Evolutionary conservation across 208 protist species (phyloP).

Genomic region (Leishmania arabica): DNA sequence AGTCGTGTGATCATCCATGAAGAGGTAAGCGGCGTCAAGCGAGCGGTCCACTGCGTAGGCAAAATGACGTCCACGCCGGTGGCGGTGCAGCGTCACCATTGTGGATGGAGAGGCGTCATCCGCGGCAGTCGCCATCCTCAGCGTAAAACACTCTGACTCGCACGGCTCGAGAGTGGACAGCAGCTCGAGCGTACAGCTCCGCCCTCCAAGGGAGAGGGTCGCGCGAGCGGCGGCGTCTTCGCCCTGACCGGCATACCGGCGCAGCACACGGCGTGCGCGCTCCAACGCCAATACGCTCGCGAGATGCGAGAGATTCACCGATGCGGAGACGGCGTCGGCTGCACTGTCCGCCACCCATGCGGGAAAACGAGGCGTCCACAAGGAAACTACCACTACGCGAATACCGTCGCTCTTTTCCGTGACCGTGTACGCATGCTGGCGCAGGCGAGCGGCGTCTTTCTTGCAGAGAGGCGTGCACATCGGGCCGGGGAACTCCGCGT

Average conservation of each 20-base stretch:
- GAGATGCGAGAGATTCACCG: conserved; percentile 11
- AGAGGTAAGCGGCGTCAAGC: conserved; percentile 55
- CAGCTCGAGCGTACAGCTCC: not conserved
- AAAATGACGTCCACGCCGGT: conserved; percentile 24
- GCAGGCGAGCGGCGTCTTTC: conserved; percentile 34
- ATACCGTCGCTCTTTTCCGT: conserved; percentile 87
- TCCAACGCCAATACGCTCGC: conserved; percentile 18
- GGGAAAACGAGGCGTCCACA: conserved; percentile 39
- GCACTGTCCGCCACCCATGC: conserved; percentile 29
- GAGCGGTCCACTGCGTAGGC: conserved; percentile 63
- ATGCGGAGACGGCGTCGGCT: not conserved
- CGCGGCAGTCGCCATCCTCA: not conserved
- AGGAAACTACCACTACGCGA: conserved; percentile 54
- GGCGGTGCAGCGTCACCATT: conserved; percentile 7
- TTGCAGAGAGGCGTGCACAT: conserved; percentile 77
- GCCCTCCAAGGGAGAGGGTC: not conserved
- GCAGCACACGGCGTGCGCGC: conserved; percentile 1
- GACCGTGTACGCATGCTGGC: conserved; percentile 46
- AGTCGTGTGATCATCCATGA: conserved; percentile 37
- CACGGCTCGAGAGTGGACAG: not conserved
- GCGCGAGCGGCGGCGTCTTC: not conserved
- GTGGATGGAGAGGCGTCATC: too few species aligned
- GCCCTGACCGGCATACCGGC: not conserved
- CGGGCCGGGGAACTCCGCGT: conserved; percentile 61
- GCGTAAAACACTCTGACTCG: conserved; percentile 5